phyloP scores from a whole-genome alignment of 192 early-diverging fungal species.

The Gaertneriomyces sp. region DNA sequence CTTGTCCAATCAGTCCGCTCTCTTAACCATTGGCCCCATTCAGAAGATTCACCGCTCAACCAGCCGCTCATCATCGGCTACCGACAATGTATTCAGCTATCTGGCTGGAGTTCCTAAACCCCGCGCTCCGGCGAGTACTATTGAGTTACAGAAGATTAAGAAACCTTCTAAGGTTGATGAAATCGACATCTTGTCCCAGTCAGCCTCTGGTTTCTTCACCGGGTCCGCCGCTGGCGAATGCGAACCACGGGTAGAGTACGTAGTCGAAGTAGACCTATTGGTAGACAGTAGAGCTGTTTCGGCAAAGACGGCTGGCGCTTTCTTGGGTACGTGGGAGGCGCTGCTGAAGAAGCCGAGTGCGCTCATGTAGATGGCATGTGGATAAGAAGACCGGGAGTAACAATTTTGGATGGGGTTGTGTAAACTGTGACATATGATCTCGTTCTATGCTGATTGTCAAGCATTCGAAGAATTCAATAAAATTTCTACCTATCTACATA shows the following conservation, averaged over 20 bases:
- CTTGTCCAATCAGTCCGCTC: constrained; percentile 12
- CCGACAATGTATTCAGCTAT: too few species aligned
- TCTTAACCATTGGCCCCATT: constrained; percentile 26
- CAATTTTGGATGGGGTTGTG: too few species aligned
- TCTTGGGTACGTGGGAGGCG: constrained; percentile 17
- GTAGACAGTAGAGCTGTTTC: constrained; percentile 19
- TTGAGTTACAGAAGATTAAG: too few species aligned
- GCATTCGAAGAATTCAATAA: too few species aligned
- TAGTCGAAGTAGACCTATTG: constrained; percentile 16
- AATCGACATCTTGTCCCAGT: constrained; percentile 25
- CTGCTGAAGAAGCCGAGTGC: constrained; percentile 18
- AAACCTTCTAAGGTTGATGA: constrained; percentile 6
- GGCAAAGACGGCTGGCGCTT: constrained; percentile 12
- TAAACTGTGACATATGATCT: too few species aligned
- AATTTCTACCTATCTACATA: too few species aligned
- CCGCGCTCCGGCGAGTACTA: too few species aligned
- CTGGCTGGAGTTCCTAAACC: too few species aligned
- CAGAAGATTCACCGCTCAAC: constrained; percentile 5
- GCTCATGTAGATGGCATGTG: background rate
- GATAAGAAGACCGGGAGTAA: too few species aligned
- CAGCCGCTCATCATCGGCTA: too few species aligned
- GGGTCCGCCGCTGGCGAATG: constrained; percentile 17
- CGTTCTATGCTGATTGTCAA: too few species aligned
- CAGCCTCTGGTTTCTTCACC: constrained; percentile 12
- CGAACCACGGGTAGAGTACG: constrained; percentile 21